Evolutionary conservation across 1,139 yeast genomes (phyloP).

Genomic region (Wickerhamiella infanticola): DNA sequence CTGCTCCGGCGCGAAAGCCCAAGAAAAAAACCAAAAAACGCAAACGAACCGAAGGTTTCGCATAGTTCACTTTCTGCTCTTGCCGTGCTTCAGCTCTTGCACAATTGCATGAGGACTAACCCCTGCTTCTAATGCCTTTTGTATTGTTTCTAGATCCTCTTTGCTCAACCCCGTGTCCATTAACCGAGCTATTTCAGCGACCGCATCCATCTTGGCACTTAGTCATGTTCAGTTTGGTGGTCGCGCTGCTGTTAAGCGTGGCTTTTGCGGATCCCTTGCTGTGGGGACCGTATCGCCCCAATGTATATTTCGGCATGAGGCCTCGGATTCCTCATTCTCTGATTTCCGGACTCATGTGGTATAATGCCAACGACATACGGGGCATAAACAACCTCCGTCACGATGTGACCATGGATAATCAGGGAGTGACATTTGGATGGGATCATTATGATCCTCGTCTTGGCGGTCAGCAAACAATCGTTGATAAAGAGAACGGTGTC

Average conservation of each 20-base stretch:
- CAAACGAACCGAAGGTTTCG: constrained; percentile 14
- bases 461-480: constrained; percentile 72
- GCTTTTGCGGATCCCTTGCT: constrained; percentile 31
- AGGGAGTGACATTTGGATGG: constrained; percentile 73
- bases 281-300: constrained; percentile 94
- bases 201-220: constrained; percentile 9
- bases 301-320: constrained; percentile 69
- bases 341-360: constrained; percentile 82
- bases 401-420: constrained; percentile 60
- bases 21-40: constrained; percentile 6
- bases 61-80: constrained; percentile 3
- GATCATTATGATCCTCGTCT: constrained; percentile 64
- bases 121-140: constrained; percentile 11
- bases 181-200: constrained; percentile 19
- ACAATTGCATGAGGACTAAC: constrained; percentile 10
- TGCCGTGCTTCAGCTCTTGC: constrained; percentile 1
- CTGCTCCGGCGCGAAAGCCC: constrained; percentile 5
- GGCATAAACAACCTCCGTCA: constrained; percentile 58
- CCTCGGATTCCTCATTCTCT: constrained; percentile 71
- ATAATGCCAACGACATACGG: constrained; percentile 43
- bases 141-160: constrained; percentile 14
- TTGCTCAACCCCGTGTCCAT: constrained; percentile 19
- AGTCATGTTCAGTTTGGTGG: neutral
- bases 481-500: constrained; percentile 49
- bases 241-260: neutral